These are phyloP conservation scores for Vitis cinerea DNA, from an alignment of 164 flowering plant species.

Conservation along the genomic window DNA sequence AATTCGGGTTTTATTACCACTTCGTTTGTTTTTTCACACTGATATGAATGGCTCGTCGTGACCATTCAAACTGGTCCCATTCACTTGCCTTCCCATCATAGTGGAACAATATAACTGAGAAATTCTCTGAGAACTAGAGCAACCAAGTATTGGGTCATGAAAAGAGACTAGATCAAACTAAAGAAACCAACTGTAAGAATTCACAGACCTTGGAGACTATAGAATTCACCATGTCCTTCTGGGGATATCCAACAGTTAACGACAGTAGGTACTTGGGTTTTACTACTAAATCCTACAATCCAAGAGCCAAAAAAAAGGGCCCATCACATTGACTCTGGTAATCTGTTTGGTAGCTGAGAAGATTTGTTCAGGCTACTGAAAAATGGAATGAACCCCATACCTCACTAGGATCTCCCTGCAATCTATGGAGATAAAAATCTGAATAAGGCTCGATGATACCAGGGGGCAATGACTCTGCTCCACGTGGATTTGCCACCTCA, in stretches of 20 bases:
- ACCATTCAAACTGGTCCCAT: constrained; percentile 40
- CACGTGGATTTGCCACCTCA: constrained; percentile 14
- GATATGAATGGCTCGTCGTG: constrained; percentile 29
- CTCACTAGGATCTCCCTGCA: constrained; percentile 11
- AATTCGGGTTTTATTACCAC: constrained; percentile 20
- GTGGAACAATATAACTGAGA: constrained; percentile 27
- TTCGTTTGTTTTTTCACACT: constrained; percentile 28
- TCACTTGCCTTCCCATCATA: constrained; percentile 33
- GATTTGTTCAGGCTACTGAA: no score
- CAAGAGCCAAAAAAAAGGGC: no score
- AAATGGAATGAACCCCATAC: neutral
- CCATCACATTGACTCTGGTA: no score
- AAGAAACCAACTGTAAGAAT: neutral
- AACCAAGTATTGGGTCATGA: neutral
- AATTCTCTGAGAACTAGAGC: constrained; percentile 29
- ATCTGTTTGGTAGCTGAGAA: no score
- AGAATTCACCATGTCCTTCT: constrained; percentile 17
- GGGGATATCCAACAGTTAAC: constrained; percentile 22
- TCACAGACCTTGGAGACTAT: constrained; percentile 18
- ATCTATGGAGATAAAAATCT: constrained; percentile 14
- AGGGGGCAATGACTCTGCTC: constrained; percentile 20
- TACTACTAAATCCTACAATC: constrained; percentile 12
- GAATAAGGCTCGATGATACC: constrained; percentile 15
- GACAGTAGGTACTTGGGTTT: constrained; percentile 23
- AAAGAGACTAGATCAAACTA: neutral